Conservation (phyloP, 768 basidiomycete species). For the Suillus alpinus region DNA sequence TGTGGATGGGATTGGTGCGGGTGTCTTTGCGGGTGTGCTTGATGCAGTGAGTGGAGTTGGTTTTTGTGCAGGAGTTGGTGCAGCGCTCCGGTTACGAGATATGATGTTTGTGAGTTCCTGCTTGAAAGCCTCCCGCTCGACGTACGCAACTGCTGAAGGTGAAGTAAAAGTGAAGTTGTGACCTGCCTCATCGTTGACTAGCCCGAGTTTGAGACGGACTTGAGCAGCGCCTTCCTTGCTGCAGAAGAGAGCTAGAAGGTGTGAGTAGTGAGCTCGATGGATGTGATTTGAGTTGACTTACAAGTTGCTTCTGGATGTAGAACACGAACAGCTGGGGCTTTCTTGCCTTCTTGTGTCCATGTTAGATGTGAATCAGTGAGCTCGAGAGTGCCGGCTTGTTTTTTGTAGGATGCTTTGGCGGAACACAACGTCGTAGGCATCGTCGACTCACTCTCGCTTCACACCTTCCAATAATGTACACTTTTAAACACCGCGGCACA, state of each 20-base stretch:
- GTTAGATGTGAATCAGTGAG: constrained; percentile 70
- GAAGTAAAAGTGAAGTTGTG: constrained; percentile 84
- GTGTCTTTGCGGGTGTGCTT: constrained; percentile 26
- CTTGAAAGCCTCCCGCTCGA: constrained; percentile 84
- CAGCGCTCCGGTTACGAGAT: constrained; percentile 57
- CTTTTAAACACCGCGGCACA: constrained; percentile 11
- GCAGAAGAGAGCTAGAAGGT: constrained; percentile 66
- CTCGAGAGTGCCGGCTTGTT: constrained; percentile 69
- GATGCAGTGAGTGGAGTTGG: constrained; percentile 19
- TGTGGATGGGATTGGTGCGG: constrained; percentile 42
- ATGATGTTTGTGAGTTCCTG: constrained; percentile 74
- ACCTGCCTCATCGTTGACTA: constrained; percentile 65
- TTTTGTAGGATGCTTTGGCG: constrained; percentile 84
- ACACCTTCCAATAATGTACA: constrained; percentile 6
- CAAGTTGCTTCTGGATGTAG: constrained; percentile 58
- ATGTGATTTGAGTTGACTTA: constrained; percentile 34
- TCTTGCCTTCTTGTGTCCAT: constrained; percentile 78
- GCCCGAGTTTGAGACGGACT: constrained; percentile 72
- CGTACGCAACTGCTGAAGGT: constrained; percentile 56
- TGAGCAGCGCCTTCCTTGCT: constrained; percentile 82
- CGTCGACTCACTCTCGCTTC: constrained; percentile 10
- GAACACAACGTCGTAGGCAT: constrained; percentile 70
- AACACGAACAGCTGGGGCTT: constrained; percentile 61
- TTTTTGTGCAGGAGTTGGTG: constrained; percentile 24
- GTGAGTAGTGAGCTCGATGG: background rate